Evolutionary conservation across 2,329 filamentous ascomycete genomes (phyloP).

Genomic region (Rutstroemia sp.): DNA sequence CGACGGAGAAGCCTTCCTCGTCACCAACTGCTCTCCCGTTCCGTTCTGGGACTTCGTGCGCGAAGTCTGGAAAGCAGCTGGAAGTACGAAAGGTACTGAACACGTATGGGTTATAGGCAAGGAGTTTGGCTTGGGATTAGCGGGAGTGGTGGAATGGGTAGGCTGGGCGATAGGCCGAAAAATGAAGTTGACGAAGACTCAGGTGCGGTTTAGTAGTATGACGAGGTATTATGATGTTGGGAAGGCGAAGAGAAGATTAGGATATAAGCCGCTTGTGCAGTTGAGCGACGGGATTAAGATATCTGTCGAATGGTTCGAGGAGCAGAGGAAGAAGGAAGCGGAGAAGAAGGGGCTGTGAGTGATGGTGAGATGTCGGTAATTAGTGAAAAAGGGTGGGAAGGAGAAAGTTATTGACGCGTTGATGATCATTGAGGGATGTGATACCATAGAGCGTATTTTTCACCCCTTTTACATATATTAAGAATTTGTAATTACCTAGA

Average conservation of each 20-base stretch:
- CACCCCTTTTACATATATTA: too few relatives aligned
- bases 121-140: constrained; percentile 39
- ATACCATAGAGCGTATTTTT: too few relatives aligned
- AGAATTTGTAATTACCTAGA: too few relatives aligned
- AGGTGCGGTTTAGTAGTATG: constrained; percentile 61
- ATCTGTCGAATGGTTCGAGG: constrained; percentile 22
- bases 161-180: constrained; percentile 42
- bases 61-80: constrained; percentile 58
- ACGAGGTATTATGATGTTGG: constrained; percentile 70
- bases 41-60: constrained; percentile 89
- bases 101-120: constrained; percentile 48
- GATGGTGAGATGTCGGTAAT: background rate
- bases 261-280: constrained; percentile 60
- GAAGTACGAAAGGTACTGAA: constrained; percentile 42
- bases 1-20: constrained; percentile 81
- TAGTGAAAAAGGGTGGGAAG: too few relatives aligned
- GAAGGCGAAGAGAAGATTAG: constrained; percentile 65
- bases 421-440: too few relatives aligned
- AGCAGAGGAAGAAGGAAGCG: constrained; percentile 17
- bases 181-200: constrained; percentile 40
- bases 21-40: constrained; percentile 77
- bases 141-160: constrained; percentile 43
- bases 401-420: too few relatives aligned
- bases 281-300: constrained; percentile 53
- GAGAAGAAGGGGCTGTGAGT: constrained; percentile 22